Evolutionary conservation across 306 rosid genomes (phyloP).

Genomic region (Psophocarpus tetragonolobus): DNA sequence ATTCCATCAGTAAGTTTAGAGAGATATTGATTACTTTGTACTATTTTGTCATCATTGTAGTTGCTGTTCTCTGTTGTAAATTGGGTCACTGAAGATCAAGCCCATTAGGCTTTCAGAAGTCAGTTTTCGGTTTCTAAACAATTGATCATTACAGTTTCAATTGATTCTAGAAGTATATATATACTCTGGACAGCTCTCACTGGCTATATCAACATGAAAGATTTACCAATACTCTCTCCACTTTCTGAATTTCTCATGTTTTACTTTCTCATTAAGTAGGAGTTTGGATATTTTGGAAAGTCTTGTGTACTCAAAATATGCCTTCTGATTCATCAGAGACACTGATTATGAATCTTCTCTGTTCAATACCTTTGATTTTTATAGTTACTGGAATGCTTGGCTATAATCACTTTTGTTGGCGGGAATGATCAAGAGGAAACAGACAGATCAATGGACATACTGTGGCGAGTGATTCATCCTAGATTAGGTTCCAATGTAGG

Average conservation of each 20-base stretch:
- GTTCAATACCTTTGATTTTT: conserved; percentile 35
- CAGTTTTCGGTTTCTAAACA: neutral
- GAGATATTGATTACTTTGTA: neutral
- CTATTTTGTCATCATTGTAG: neutral
- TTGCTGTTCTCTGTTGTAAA: neutral
- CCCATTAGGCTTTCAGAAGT: neutral
- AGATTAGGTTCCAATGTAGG: conserved; percentile 76
- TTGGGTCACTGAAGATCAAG: neutral
- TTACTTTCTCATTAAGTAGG: neutral
- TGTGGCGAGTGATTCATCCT: conserved; percentile 97
- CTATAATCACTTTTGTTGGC: conserved; percentile 81
- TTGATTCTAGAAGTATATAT: neutral
- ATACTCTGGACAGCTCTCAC: neutral
- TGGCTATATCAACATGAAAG: neutral
- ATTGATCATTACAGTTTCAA: neutral
- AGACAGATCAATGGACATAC: conserved; percentile 72
- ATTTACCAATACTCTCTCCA: neutral
- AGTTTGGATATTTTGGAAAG: conserved; percentile 3
- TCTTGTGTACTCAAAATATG: neutral
- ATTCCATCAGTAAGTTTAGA: conserved; percentile 48
- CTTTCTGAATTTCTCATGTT: conserved; percentile 1
- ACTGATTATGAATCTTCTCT: conserved; percentile 4
- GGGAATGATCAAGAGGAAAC: conserved; percentile 81
- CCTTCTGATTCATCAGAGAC: neutral
- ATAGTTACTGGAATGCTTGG: conserved; percentile 88